Evolutionary conservation across 1,139 yeast genomes (phyloP).

Genomic region (Protomyces arabidopsidicola): DNA sequence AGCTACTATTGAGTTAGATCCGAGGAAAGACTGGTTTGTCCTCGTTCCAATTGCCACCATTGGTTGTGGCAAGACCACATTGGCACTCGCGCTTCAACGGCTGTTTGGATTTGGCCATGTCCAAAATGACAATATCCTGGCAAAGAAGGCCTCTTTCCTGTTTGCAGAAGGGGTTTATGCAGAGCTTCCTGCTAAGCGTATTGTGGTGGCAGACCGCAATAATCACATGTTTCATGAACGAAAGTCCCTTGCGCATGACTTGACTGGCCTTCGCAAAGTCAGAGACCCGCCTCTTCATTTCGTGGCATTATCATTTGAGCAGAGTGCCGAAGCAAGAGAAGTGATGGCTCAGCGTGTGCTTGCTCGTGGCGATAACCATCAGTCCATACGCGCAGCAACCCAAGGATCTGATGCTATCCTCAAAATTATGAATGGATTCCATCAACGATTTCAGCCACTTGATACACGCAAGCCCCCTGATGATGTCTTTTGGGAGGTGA

Average conservation of each 20-base stretch:
- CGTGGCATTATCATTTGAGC: conserved; percentile 68
- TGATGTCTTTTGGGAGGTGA: conserved; percentile 56
- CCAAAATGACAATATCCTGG: conserved; percentile 75
- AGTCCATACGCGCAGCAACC: conserved; percentile 58
- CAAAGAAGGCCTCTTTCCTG: conserved; percentile 42
- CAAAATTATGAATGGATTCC: conserved; percentile 68
- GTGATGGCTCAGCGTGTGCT: conserved; percentile 59
- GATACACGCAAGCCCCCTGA: conserved; percentile 55
- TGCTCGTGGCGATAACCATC: conserved; percentile 83
- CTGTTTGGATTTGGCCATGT: conserved; percentile 66
- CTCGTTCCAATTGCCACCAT: conserved; percentile 81
- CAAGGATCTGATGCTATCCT: conserved; percentile 50
- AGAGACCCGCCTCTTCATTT: conserved; percentile 39
- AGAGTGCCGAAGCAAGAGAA: conserved; percentile 39
- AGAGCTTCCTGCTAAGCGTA: conserved; percentile 40
- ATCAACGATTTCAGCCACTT: conserved; percentile 56
- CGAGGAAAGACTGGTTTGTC: conserved; percentile 46
- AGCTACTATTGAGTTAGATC: not conserved
- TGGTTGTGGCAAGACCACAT: conserved; percentile 94
- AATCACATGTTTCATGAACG: conserved; percentile 73
- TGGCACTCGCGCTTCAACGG: conserved; percentile 55
- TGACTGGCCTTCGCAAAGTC: conserved; percentile 36
- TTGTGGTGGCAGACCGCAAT: conserved; percentile 77
- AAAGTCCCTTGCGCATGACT: conserved; percentile 56
- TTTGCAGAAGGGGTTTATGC: conserved; percentile 52